Percentiles rank a stretch among this genome's conserved stretches.
phyloP scores from a whole-genome alignment of 257 asterid species.

The Plantago major region DNA sequence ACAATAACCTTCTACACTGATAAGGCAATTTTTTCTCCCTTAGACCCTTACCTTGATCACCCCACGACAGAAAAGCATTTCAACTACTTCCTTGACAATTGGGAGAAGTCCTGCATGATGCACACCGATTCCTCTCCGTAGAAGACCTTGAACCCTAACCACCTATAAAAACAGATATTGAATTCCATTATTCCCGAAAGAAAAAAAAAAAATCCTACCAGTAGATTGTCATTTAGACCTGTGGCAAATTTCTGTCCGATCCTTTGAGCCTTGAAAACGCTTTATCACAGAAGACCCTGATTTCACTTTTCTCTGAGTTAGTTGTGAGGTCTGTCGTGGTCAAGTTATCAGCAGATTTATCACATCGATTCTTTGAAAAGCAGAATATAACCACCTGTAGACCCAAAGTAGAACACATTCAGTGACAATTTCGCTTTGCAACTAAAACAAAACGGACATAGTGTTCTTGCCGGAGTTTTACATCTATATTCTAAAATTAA shows the following conservation, averaged over 20 bases:
- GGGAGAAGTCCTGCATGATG: slow-evolving; percentile 99
- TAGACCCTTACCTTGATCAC: slow-evolving; percentile 68
- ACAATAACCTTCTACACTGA: background rate
- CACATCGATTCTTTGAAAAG: slow-evolving; percentile 94
- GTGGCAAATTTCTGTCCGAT: slow-evolving; percentile 93
- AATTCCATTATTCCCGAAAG: slow-evolving; percentile 14
- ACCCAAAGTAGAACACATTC: background rate
- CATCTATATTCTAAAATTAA: too few relatives aligned
- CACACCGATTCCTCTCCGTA: slow-evolving; percentile 88
- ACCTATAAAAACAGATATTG: slow-evolving; percentile 47
- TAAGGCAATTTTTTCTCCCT: background rate
- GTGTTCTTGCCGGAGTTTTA: too few relatives aligned
- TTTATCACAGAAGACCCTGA: slow-evolving; percentile 90
- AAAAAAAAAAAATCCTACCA: slow-evolving; percentile 11
- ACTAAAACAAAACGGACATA: too few relatives aligned
- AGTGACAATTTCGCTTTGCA: too few relatives aligned
- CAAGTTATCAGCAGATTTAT: slow-evolving; percentile 82
- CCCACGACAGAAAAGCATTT: slow-evolving; percentile 99
- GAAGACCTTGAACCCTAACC: slow-evolving; percentile 91
- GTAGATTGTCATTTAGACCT: slow-evolving; percentile 46
- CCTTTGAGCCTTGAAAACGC: slow-evolving; percentile 97
- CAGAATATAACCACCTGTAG: slow-evolving; percentile 91
- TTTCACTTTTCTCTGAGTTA: slow-evolving; percentile 93
- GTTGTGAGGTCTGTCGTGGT: slow-evolving; percentile 87
- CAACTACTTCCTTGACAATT: slow-evolving; percentile 97